These are phyloP conservation scores for Neurospora cerealis DNA, from an alignment of 495 filamentous ascomycete genomes.

Conservation along the genomic window DNA sequence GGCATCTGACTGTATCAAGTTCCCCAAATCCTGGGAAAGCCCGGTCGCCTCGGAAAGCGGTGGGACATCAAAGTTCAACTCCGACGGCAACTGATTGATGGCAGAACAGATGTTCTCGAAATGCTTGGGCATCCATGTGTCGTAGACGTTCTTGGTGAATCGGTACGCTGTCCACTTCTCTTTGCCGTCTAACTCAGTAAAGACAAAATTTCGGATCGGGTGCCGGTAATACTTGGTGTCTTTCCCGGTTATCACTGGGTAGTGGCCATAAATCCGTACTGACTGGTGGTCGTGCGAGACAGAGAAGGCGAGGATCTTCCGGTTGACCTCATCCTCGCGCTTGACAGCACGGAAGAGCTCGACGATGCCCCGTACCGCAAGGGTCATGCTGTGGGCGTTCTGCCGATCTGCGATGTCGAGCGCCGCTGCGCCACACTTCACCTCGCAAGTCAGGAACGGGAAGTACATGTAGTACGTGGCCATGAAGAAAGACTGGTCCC, in stretches of 20 bases:
- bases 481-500: slow-evolving; percentile 9
- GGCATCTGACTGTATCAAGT: not conserved
- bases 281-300: too few relatives aligned
- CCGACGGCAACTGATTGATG: slow-evolving; percentile 26
- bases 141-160: slow-evolving; percentile 29
- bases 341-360: slow-evolving; percentile 22
- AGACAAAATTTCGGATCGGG: not conserved
- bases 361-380: slow-evolving; percentile 27
- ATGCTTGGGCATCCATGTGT: slow-evolving; percentile 30
- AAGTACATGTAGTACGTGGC: slow-evolving; percentile 23
- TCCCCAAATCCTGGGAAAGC: not conserved
- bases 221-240: slow-evolving; percentile 9
- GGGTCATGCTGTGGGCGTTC: slow-evolving; percentile 23
- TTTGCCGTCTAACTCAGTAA: not conserved
- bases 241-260: slow-evolving; percentile 12
- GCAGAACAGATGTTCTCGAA: slow-evolving; percentile 31
- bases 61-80: slow-evolving; percentile 16
- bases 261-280: slow-evolving; percentile 8
- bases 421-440: slow-evolving; percentile 26
- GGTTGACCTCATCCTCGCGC: too few relatives aligned
- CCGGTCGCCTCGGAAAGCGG: not conserved
- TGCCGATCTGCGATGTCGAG: slow-evolving; percentile 11
- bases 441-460: slow-evolving; percentile 17
- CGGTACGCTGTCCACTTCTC: slow-evolving; percentile 12
- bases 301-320: too few relatives aligned